These are phyloP conservation scores for Sarocladiaceae sp. DNA, from an alignment of 2,329 filamentous ascomycete genomes.

Conservation along the genomic window DNA sequence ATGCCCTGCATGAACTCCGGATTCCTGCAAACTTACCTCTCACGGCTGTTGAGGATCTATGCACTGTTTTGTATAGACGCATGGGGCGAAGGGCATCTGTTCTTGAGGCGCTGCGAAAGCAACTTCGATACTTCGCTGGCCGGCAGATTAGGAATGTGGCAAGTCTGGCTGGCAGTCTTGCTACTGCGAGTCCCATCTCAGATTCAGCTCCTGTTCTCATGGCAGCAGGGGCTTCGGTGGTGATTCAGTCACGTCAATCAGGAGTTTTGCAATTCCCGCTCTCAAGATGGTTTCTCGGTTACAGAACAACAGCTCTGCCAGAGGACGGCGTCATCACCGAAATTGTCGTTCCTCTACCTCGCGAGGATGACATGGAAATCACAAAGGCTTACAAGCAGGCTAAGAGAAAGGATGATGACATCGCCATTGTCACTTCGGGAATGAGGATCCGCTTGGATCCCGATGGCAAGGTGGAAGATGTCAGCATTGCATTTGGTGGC, in stretches of 20 bases:
- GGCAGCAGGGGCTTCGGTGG: slow-evolving; percentile 68
- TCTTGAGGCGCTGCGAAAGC: slow-evolving; percentile 78
- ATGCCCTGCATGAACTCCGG: slow-evolving; percentile 79
- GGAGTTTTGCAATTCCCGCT: slow-evolving; percentile 81
- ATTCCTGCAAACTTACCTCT: slow-evolving; percentile 89
- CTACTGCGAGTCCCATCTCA: slow-evolving; percentile 85
- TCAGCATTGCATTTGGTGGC: slow-evolving; percentile 77
- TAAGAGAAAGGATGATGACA: slow-evolving; percentile 91
- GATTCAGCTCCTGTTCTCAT: slow-evolving; percentile 87
- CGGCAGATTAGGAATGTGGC: slow-evolving; percentile 88
- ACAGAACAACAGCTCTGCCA: slow-evolving; percentile 77
- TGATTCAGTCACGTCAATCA: slow-evolving; percentile 63
- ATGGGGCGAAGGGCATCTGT: slow-evolving; percentile 74
- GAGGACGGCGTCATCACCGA: slow-evolving; percentile 79
- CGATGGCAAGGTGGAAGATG: slow-evolving; percentile 61
- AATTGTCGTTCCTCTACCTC: slow-evolving; percentile 75
- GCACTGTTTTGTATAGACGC: slow-evolving; percentile 69
- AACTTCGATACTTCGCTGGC: slow-evolving; percentile 84
- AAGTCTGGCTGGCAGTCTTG: slow-evolving; percentile 82
- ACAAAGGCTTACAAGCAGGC: slow-evolving; percentile 85
- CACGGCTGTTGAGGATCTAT: slow-evolving; percentile 85
- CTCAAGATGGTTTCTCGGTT: slow-evolving; percentile 87
- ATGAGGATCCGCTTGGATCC: slow-evolving; percentile 65
- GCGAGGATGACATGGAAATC: slow-evolving; percentile 67
- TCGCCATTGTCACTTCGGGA: slow-evolving; percentile 85